A percentile compares a stretch with the other conserved stretches of the same genome.
Evolutionary conservation across 306 rosid species (phyloP).

Genomic region (Nissolia schottii): DNA sequence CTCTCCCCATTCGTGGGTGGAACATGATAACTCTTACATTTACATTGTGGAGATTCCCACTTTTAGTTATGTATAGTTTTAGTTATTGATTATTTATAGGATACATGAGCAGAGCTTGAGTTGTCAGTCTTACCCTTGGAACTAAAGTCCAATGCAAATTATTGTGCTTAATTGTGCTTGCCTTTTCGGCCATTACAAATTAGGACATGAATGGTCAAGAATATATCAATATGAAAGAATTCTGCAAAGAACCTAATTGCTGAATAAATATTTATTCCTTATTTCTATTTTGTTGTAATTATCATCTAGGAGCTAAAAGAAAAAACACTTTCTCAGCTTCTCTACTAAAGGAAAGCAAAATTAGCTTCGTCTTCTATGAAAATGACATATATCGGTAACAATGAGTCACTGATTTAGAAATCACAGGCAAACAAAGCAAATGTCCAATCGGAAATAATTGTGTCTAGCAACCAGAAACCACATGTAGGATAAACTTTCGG

Average conservation of each 20-base stretch:
- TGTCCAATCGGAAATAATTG: not conserved
- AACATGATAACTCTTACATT: not conserved
- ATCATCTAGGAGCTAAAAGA: not conserved
- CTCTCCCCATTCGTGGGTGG: no score
- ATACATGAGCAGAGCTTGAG: not conserved
- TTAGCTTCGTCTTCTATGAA: slow-evolving; percentile 10
- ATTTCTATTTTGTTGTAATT: not conserved
- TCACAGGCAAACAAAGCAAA: not conserved
- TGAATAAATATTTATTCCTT: not conserved
- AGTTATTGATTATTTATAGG: not conserved
- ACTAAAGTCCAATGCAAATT: not conserved
- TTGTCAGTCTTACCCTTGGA: not conserved
- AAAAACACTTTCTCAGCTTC: not conserved
- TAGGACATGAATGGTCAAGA: not conserved
- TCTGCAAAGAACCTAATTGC: not conserved
- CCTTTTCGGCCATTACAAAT: not conserved
- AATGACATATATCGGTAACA: slow-evolving; percentile 18
- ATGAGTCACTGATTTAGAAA: not conserved
- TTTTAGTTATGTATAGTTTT: not conserved
- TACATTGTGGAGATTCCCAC: not conserved
- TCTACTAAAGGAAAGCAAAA: not conserved
- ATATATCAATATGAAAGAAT: no score
- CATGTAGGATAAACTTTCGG: not conserved
- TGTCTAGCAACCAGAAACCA: not conserved
- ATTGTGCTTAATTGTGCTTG: not conserved